Conservation (phyloP, 441 rosid species). For the Eruca vesicaria region DNA sequence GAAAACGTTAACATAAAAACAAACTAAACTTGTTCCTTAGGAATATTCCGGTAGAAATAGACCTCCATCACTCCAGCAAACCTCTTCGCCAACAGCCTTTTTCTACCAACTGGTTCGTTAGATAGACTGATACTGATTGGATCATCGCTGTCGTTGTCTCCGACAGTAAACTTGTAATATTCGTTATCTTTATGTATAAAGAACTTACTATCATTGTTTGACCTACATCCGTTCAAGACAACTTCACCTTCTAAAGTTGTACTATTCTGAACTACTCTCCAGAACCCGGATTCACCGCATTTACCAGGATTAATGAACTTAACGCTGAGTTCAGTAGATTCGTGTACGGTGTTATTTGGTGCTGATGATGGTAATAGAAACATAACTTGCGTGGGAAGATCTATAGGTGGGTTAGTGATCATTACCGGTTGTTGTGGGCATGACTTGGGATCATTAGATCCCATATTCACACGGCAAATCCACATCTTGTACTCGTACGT, state of each 20-base stretch:
- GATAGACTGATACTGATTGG: conserved; percentile 16
- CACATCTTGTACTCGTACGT: neutral
- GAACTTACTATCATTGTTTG: conserved; percentile 2
- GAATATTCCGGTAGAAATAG: neutral
- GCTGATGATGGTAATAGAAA: neutral
- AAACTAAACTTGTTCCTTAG: neutral
- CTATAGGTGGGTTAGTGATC: neutral
- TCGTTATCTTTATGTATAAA: conserved; percentile 2
- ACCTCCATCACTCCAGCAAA: conserved; percentile 25
- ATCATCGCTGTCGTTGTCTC: neutral
- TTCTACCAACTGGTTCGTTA: neutral
- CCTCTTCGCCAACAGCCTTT: neutral
- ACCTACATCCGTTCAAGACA: neutral
- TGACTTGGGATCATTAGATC: neutral
- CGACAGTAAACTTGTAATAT: conserved; percentile 13
- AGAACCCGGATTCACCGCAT: neutral
- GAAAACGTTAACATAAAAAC: neutral
- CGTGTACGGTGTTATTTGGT: neutral
- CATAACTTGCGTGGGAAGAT: neutral
- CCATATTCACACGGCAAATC: neutral
- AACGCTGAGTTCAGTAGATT: neutral
- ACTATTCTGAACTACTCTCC: neutral
- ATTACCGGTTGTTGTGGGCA: neutral
- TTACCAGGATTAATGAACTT: neutral
- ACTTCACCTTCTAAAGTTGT: neutral